These are phyloP conservation scores for Populus euphratica DNA, from an alignment of 345 rosid species.

Conservation along the genomic window DNA sequence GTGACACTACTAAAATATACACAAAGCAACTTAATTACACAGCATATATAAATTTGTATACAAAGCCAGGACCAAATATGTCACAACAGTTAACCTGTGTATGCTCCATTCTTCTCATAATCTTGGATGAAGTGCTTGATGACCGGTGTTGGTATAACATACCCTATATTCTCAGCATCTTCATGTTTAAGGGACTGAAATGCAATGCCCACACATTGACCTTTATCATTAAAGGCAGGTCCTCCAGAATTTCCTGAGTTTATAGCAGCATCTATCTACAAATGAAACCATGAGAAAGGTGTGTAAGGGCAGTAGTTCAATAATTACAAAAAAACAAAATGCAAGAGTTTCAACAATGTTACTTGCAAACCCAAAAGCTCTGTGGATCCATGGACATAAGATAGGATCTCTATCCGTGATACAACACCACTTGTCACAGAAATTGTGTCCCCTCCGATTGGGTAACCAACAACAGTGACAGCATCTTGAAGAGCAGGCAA, in stretches of 20 bases:
- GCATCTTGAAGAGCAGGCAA: constrained; percentile 96
- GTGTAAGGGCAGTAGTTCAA: not conserved
- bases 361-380: constrained; percentile 96
- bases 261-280: constrained; percentile 96
- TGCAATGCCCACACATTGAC: constrained; percentile 89
- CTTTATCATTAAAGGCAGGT: constrained; percentile 92
- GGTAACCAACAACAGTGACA: constrained; percentile 95
- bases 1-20: not conserved
- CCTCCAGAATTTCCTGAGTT: constrained; percentile 99
- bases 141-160: constrained; percentile 95
- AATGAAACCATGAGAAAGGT: not conserved
- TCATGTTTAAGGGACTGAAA: constrained; percentile 96
- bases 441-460: constrained; percentile 95
- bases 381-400: constrained; percentile 90
- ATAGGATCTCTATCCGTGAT: constrained; percentile 83
- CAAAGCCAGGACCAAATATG: not conserved
- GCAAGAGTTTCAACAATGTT: not conserved
- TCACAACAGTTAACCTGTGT: constrained; percentile 54
- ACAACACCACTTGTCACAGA: constrained; percentile 98
- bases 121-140: constrained; percentile 84
- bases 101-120: constrained; percentile 80
- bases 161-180: constrained; percentile 93
- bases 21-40: not conserved
- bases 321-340: not conserved
- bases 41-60: not conserved